These are phyloP conservation scores for Polytolypa hystricis DNA, from an alignment of 2,329 filamentous ascomycete species.

Conservation along the genomic window DNA sequence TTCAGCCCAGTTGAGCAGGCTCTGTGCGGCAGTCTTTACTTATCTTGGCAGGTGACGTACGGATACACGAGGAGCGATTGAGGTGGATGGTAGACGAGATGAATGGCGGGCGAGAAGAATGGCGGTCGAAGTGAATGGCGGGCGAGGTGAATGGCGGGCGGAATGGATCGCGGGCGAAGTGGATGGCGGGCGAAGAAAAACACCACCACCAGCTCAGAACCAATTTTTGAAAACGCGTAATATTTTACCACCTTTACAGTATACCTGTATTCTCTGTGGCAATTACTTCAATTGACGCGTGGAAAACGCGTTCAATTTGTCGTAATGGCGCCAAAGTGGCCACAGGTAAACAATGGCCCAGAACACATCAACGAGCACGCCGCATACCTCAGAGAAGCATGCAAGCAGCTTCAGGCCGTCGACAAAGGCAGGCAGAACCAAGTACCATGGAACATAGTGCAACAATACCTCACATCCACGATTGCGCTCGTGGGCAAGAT, in stretches of 20 bases:
- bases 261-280: not conserved
- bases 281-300: constrained; percentile 2
- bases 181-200: too few species aligned
- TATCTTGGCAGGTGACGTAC: too few species aligned
- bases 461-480: not conserved
- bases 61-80: too few species aligned
- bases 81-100: too few species aligned
- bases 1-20: too few species aligned
- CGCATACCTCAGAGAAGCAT: constrained; percentile 3
- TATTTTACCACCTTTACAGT: constrained; percentile 1
- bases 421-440: constrained; percentile 2
- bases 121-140: too few species aligned
- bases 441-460: constrained; percentile 2
- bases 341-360: constrained; percentile 1
- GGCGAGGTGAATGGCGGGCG: too few species aligned
- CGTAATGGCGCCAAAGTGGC: constrained; percentile 1
- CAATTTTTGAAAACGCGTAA: constrained; percentile 1
- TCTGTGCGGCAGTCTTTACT: too few species aligned
- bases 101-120: too few species aligned
- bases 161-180: too few species aligned
- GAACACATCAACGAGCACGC: constrained; percentile 3
- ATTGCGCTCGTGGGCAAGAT: constrained; percentile 1
- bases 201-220: constrained; percentile 2
- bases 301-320: not conserved
- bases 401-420: not conserved